phyloP scores from a whole-genome alignment of 2,329 filamentous ascomycete genomes.

The Aspergillus amoenus region DNA sequence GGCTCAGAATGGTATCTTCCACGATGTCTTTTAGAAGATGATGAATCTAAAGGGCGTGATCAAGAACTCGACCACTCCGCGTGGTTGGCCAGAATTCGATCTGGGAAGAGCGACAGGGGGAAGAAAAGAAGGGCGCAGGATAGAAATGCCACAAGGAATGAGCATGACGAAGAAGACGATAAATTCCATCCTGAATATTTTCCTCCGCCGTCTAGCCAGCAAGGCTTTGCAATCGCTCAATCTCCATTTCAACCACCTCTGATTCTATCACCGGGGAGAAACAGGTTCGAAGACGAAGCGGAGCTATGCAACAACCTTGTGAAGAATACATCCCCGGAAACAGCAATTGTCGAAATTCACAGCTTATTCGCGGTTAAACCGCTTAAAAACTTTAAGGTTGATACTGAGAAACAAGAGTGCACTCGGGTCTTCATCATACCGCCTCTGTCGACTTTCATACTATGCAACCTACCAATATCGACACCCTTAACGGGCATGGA shows the following conservation, averaged over 20 bases:
- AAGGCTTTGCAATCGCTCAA: background rate
- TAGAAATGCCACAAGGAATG: background rate
- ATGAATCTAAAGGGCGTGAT: background rate
- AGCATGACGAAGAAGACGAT: background rate
- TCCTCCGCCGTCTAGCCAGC: background rate
- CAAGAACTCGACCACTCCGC: background rate
- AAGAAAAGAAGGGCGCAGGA: background rate
- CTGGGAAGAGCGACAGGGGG: slow-evolving; percentile 9
- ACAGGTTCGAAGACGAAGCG: background rate
- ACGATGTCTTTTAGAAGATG: slow-evolving; percentile 12
- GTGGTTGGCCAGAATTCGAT: background rate
- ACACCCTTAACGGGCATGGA: background rate
- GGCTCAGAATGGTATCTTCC: slow-evolving; percentile 35
- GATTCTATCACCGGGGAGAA: slow-evolving; percentile 1
- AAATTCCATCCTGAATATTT: background rate
- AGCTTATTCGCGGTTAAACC: slow-evolving; percentile 12
- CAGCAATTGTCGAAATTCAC: slow-evolving; percentile 12
- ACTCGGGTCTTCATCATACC: slow-evolving; percentile 45
- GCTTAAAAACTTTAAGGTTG: background rate
- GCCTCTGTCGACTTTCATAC: slow-evolving; percentile 48
- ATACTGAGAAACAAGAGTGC: slow-evolving; percentile 23
- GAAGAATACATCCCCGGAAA: slow-evolving; percentile 8
- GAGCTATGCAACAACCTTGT: background rate
- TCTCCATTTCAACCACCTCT: background rate
- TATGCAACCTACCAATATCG: slow-evolving; percentile 36